Percentiles rank a stretch among this genome's conserved stretches.
phyloP scores from a whole-genome alignment of 768 basidiomycete species.

The Suillus decipiens region DNA sequence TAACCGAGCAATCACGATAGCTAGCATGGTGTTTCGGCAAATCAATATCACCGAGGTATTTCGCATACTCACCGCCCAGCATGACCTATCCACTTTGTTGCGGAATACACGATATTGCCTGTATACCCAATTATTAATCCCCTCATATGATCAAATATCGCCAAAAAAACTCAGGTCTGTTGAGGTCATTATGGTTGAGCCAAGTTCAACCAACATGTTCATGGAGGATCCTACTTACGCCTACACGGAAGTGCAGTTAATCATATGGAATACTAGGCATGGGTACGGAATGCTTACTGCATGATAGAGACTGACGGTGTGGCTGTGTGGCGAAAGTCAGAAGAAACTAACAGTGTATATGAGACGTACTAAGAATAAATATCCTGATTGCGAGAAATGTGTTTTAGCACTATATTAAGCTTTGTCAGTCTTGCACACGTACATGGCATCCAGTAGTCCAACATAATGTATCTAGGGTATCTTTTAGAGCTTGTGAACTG shows the following conservation, averaged over 20 bases:
- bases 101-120: background rate
- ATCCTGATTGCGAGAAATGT: background rate
- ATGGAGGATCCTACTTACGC: background rate
- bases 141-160: too few species aligned
- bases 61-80: background rate
- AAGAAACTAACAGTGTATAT: background rate
- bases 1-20: background rate
- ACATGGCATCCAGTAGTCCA: background rate
- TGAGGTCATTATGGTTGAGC: background rate
- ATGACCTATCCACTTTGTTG: background rate
- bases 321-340: background rate
- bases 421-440: background rate
- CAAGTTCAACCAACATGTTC: background rate
- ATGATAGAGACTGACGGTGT: background rate
- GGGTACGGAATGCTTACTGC: background rate
- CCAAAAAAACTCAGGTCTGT: background rate
- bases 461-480: background rate
- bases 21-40: background rate
- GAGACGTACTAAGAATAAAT: background rate
- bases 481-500: background rate
- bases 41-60: background rate
- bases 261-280: background rate
- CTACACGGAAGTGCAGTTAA: background rate
- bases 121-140: background rate
- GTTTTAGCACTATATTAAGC: background rate